Percentiles rank a stretch among this genome's conserved stretches.
These are phyloP conservation scores for Dictyostelium citrinum DNA, from an alignment of 78 protist genomes.

Conservation along the genomic window DNA sequence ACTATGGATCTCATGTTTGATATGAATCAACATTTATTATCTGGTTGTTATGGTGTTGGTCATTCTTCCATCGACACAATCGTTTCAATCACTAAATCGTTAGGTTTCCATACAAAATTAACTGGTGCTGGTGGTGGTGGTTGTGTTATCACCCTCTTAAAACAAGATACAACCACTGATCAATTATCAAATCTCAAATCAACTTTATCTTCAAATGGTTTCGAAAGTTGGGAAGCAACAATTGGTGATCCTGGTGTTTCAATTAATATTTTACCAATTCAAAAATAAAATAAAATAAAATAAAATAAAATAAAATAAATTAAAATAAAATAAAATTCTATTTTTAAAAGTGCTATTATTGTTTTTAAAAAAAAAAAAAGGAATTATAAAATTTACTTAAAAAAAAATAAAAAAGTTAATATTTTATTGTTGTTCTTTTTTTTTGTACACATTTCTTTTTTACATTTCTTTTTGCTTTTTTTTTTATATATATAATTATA, in stretches of 20 bases:
- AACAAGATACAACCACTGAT: not conserved
- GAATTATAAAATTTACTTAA: not conserved
- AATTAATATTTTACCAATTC: not conserved
- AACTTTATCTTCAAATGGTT: not conserved
- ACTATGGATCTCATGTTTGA: constrained; percentile 68
- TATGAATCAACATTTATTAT: constrained; percentile 51
- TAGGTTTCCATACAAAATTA: constrained; percentile 70
- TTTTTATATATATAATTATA: no score
- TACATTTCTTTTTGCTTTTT: not conserved
- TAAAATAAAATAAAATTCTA: no score
- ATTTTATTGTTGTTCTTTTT: no score
- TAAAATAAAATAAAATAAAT: no score
- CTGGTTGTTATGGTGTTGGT: constrained; percentile 74
- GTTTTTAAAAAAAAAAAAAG: no score
- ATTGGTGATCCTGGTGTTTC: constrained; percentile 66
- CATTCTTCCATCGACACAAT: constrained; percentile 42
- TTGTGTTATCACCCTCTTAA: constrained; percentile 63
- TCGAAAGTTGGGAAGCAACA: constrained; percentile 69
- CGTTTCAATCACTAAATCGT: not conserved
- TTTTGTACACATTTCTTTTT: not conserved
- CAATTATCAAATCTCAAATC: not conserved
- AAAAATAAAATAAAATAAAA: no score
- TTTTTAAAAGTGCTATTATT: no score
- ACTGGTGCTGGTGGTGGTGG: constrained; percentile 89
- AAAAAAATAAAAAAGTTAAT: not conserved